These are phyloP conservation scores for Straminergon stramineum DNA, from an alignment of 225 moss, liverwort and hornwort genomes.

Conservation along the genomic window DNA sequence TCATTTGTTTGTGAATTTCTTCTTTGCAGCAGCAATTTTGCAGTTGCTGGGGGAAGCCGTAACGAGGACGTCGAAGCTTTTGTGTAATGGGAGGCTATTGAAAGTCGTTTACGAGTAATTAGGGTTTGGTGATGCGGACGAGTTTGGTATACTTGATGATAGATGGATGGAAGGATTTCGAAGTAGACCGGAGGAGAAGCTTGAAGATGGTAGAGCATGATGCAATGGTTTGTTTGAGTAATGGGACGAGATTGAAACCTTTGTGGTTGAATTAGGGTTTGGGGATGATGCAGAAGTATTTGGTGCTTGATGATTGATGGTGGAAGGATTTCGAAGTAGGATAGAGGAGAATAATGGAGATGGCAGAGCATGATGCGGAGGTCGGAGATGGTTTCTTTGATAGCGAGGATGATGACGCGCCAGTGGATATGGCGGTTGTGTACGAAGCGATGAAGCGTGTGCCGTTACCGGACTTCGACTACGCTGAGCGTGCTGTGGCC, in stretches of 20 bases:
- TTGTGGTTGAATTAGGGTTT: not conserved
- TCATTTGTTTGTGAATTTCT: not conserved
- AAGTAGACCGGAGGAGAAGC: not conserved
- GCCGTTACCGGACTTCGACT: conserved; percentile 80
- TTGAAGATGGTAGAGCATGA: conserved; percentile 46
- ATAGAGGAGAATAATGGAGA: conserved; percentile 16
- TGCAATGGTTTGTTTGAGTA: conserved; percentile 41
- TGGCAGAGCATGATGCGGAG: conserved; percentile 57
- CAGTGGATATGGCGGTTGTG: conserved; percentile 78
- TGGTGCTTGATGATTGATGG: not conserved
- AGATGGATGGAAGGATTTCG: not conserved
- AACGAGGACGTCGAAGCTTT: not conserved
- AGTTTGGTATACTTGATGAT: not conserved
- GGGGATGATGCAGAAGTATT: not conserved
- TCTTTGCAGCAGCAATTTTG: not conserved
- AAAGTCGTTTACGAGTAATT: not conserved
- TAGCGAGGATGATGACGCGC: conserved; percentile 75
- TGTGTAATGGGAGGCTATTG: not conserved
- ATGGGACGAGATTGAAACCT: not conserved
- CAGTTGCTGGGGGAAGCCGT: not conserved
- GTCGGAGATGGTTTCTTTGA: conserved; percentile 67
- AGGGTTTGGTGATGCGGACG: not conserved
- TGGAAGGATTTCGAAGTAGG: not conserved
- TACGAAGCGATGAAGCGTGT: conserved; percentile 87
- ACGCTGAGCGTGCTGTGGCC: conserved; percentile 56